phyloP scores from a whole-genome alignment of 371 early-diverging fungal genomes.

The Lichtheimia ornata region DNA sequence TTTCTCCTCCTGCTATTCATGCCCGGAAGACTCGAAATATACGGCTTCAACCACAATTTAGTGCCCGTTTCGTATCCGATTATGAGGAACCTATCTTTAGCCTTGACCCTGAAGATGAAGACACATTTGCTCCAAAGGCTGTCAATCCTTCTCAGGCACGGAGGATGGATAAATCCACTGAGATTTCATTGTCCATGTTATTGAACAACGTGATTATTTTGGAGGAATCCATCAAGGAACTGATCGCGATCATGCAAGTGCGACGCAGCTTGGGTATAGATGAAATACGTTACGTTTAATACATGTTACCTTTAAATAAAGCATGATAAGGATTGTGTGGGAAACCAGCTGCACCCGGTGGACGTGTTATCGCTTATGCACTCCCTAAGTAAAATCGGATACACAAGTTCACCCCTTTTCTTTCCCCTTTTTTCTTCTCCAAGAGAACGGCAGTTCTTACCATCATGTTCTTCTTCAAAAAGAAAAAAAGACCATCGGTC shows the following conservation, averaged over 20 bases:
- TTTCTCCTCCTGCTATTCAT: constrained; percentile 46
- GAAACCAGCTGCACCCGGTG: too few relatives aligned
- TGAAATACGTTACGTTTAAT: constrained; percentile 49
- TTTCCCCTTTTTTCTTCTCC: constrained; percentile 4
- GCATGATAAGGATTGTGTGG: too few relatives aligned
- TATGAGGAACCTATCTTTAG: constrained; percentile 39
- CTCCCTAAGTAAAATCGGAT: neutral
- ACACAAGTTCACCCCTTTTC: neutral
- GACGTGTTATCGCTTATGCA: too few relatives aligned
- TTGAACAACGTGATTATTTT: constrained; percentile 89
- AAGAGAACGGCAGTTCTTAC: neutral
- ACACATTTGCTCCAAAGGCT: constrained; percentile 46
- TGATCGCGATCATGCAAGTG: constrained; percentile 83
- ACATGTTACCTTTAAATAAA: too few relatives aligned
- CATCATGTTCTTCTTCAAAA: constrained; percentile 12
- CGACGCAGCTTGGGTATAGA: constrained; percentile 80
- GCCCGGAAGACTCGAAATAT: constrained; percentile 39
- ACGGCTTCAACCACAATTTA: constrained; percentile 62
- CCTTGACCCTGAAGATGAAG: constrained; percentile 48
- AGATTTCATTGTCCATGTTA: constrained; percentile 64
- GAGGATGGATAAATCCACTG: constrained; percentile 49
- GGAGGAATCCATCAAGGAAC: constrained; percentile 90
- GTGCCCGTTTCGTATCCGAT: constrained; percentile 58
- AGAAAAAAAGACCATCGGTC: constrained; percentile 7
- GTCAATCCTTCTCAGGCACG: constrained; percentile 37